phyloP scores from a whole-genome alignment of 306 rosid species.

The Mimosa bimucronata region DNA sequence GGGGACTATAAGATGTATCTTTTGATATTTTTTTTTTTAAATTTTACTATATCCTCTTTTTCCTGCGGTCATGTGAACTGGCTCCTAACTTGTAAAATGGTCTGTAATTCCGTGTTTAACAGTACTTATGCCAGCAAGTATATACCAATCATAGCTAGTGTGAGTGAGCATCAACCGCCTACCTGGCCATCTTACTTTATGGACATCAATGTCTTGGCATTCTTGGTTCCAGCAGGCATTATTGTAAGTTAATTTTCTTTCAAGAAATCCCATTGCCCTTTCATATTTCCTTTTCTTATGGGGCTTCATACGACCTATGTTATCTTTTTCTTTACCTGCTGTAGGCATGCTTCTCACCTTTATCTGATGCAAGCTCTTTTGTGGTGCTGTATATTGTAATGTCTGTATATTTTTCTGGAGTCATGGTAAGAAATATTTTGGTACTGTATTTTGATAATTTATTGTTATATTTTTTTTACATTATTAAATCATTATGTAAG shows the following conservation, averaged over 20 bases:
- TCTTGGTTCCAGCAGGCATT: conserved; percentile 98
- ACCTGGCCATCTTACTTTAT: conserved; percentile 99
- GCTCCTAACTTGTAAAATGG: conserved; percentile 25
- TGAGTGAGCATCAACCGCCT: conserved; percentile 99
- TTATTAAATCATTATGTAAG: conserved; percentile 16
- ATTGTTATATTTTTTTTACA: conserved; percentile 9
- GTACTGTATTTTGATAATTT: conserved; percentile 22
- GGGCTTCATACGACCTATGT: conserved; percentile 19
- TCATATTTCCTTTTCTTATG: conserved; percentile 7
- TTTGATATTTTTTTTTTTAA: not conserved
- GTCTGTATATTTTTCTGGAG: conserved; percentile 96
- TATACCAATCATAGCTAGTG: conserved; percentile 99
- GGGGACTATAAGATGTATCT: conserved; percentile 19
- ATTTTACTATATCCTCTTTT: conserved; percentile 13
- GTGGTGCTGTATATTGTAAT: conserved; percentile 83
- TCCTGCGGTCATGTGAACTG: conserved; percentile 4
- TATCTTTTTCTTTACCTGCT: conserved; percentile 41
- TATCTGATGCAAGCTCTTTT: conserved; percentile 97
- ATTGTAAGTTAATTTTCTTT: conserved; percentile 58
- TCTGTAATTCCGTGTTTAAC: conserved; percentile 35
- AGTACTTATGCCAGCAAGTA: conserved; percentile 99
- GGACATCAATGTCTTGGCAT: conserved; percentile 99
- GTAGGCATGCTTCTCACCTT: conserved; percentile 93
- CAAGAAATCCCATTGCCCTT: not conserved
- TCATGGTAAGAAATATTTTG: conserved; percentile 76